Evolutionary conservation across 2,329 filamentous ascomycete genomes (phyloP), one percentile per base, ranked within the genome.

Genomic region (Colletotrichum echinochloae): DNA sequence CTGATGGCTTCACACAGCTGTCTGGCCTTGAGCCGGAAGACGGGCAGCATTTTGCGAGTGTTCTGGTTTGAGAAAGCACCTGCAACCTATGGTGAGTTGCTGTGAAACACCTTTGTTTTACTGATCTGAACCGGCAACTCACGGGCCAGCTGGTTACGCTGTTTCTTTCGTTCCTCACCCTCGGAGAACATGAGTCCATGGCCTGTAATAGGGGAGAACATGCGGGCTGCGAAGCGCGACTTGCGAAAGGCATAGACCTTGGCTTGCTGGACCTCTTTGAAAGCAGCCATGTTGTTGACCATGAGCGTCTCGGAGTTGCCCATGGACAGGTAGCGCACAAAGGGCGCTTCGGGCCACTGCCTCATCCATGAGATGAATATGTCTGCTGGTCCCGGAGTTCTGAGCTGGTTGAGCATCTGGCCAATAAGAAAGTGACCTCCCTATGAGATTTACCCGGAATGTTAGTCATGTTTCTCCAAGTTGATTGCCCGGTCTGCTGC

Each of bases 161-260:
- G 77, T 5, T 66, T 74, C 56, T 76, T 78, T 65, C 83, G 80
- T 6, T 76, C 74, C 0, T 78, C 77, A 0, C 80, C 79, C 61
- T 83, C 82, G 1, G 78, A 73, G 56, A 83, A 80, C 6, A 83
- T 69, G 1, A 83, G 71, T 0, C 81, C 82, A 0, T 72, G 72
- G 1, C 82, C 81, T 0, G 77, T 73, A 46, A 83, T 79, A 64
- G 82, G 79, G 8, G 75, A 76, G 14, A 81, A 77, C 20, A 82
- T 70, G 3, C 78, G 75, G 1, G 72, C 72, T 46, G 80, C 80
- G 59, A 79, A 75, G 0, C 71, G 73, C 0, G 82, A 79, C 66
- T 83, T 83, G 26, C 76, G 73, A 64, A 83, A 82, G 4, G 76
- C 74, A 52, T 84, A 83, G 35, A 75, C 79, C n/a, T 82, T 75